Evolutionary conservation across 2,329 filamentous ascomycete genomes (phyloP).

Genomic region (Dactylonectria macrodidyma): DNA sequence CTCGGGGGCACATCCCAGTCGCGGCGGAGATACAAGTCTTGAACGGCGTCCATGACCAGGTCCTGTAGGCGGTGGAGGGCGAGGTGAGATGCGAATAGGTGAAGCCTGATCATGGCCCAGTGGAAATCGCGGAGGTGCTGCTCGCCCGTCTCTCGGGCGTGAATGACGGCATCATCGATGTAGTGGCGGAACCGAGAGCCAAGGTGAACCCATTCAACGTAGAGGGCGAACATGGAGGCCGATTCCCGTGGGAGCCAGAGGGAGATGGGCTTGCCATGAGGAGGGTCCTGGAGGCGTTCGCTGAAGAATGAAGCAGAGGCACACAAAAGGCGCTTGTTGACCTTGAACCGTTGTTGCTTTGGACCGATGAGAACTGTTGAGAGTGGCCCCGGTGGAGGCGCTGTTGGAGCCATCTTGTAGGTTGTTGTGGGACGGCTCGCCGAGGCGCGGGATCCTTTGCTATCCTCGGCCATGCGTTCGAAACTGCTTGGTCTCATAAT

Average conservation of each 20-base stretch:
- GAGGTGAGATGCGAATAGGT: slow-evolving; percentile 70
- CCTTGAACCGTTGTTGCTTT: slow-evolving; percentile 57
- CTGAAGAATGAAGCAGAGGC: slow-evolving; percentile 64
- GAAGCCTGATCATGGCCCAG: slow-evolving; percentile 70
- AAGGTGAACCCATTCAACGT: slow-evolving; percentile 67
- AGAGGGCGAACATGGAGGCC: slow-evolving; percentile 67
- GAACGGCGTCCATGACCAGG: slow-evolving; percentile 70
- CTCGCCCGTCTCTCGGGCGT: slow-evolving; percentile 48
- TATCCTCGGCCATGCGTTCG: slow-evolving; percentile 40
- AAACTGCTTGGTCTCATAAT: slow-evolving; percentile 43
- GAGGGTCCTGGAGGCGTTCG: slow-evolving; percentile 58
- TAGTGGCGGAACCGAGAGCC: slow-evolving; percentile 58
- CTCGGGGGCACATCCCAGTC: slow-evolving; percentile 71
- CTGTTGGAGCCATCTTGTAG: slow-evolving; percentile 44
- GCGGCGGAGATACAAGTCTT: slow-evolving; percentile 71
- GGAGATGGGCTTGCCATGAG: slow-evolving; percentile 48
- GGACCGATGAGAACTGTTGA: slow-evolving; percentile 60
- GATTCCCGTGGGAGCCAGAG: slow-evolving; percentile 63
- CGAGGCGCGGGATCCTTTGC: slow-evolving; percentile 28
- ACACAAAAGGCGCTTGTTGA: slow-evolving; percentile 63
- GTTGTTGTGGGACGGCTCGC: slow-evolving; percentile 11
- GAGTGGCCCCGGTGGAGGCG: slow-evolving; percentile 43
- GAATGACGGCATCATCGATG: slow-evolving; percentile 58
- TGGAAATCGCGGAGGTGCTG: slow-evolving; percentile 60
- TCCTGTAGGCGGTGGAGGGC: slow-evolving; percentile 68